Base-by-base conservation (phyloP, 2,329 filamentous ascomycete genomes). In the Trichothecium sympodiale region DNA sequence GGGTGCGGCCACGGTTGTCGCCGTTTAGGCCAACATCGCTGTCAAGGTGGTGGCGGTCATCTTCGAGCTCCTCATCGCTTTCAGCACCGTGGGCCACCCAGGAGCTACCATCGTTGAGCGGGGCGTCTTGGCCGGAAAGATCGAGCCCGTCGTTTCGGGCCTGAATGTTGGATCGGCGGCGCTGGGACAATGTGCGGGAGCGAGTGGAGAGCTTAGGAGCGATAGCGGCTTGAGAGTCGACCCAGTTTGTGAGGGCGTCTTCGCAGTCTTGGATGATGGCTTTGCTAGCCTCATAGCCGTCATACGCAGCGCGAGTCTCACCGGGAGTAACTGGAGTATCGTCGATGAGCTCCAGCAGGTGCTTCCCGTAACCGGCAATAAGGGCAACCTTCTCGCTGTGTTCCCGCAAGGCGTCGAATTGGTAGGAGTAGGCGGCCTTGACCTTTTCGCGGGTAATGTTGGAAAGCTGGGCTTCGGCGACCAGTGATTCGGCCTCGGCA, bases 361-460 rank as follows among this genome's bases (percentile, higher is more conserved):
- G 91, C 71, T 96, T 98, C 53, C 91, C 91, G 59, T 86, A 98
- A 41, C 89, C 88, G 29, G 91, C 91, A 53, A 98, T 94, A 56
- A 98, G 93, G 54, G 91, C 91, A 17, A 96, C 75, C 71, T 98
- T 98, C 65, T 98, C 91, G 60, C 83, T 91, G 65, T 96, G 91
- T 69, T 98, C 91, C 42, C 86, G 84, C 46, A 98, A 77, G 30
- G 91, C 91, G 56, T 98, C 89, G 51, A 98, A 98, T 57, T 98
- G 91, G 67, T 96, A 98, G 36, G 81, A 83, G 66, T 95, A 98
- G 29, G 91, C 91, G 35, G 89, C 83, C 77, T 98, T 98, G 57
- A 98, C 80, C 74, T 98, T 98, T 67, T 98, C 89, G 52, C 91
- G 89, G 17, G 93, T 98, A 55, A 98, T 98, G 72, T 98, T 98